Percentiles rank a stretch among this genome's conserved stretches.
phyloP scores from a whole-genome alignment of 225 moss, liverwort and hornwort genomes.

The Polytrichum commune region DNA sequence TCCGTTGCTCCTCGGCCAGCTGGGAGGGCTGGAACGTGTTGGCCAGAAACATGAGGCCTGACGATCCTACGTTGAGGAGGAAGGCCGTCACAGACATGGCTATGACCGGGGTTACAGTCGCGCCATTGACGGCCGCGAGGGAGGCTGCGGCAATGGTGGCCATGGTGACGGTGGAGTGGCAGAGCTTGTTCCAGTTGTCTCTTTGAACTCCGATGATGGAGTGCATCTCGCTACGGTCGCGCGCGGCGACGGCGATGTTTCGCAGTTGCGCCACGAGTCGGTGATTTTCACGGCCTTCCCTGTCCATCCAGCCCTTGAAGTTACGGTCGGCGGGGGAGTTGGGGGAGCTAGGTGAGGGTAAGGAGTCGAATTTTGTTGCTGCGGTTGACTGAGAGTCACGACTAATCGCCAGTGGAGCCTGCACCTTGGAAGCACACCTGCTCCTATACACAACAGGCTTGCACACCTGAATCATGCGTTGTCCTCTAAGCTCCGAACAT shows the following conservation, averaged over 20 bases:
- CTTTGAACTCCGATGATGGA: constrained; percentile 49
- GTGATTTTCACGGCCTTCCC: constrained; percentile 4
- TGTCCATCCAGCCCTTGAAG: background rate
- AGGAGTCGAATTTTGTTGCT: background rate
- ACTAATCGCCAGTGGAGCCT: too few species aligned
- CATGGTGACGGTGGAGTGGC: constrained; percentile 46
- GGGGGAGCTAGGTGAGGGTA: background rate
- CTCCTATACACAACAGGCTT: too few species aligned
- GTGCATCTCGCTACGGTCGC: constrained; percentile 55
- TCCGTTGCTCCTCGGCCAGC: constrained; percentile 70
- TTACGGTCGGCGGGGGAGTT: background rate
- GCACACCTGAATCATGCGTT: too few species aligned
- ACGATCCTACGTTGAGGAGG: constrained; percentile 34
- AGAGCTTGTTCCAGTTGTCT: constrained; percentile 64
- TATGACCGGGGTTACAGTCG: constrained; percentile 9
- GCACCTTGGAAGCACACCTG: too few species aligned
- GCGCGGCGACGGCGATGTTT: constrained; percentile 31
- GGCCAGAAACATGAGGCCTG: constrained; percentile 46
- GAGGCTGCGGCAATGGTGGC: constrained; percentile 35
- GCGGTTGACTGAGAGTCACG: too few species aligned
- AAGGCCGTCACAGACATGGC: constrained; percentile 42
- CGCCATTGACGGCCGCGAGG: constrained; percentile 37
- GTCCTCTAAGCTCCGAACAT: too few species aligned
- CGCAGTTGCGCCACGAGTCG: constrained; percentile 41
- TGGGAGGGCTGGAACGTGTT: constrained; percentile 61